Percentiles rank a stretch among this genome's conserved stretches.
phyloP scores from a whole-genome alignment of 1,284 basidiomycete species.

The Cutaneotrichosporon cavernicola region DNA sequence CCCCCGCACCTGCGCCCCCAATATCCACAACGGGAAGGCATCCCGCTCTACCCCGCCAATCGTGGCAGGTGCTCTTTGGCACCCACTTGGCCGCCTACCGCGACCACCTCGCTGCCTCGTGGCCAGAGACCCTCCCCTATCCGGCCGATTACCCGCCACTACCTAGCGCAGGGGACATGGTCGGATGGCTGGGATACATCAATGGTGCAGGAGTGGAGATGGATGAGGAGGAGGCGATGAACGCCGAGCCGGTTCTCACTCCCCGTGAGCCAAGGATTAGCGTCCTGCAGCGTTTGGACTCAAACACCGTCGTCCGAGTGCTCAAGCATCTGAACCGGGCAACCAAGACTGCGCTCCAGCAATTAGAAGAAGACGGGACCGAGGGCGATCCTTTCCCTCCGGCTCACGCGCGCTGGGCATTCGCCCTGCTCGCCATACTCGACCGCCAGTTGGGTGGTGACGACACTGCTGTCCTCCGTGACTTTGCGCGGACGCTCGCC shows the following conservation, averaged over 20 bases:
- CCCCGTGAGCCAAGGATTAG: conserved; percentile 39
- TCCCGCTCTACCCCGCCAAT: conserved; percentile 35
- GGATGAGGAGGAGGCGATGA: conserved; percentile 18
- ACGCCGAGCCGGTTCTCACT: neutral
- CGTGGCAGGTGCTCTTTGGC: conserved; percentile 37
- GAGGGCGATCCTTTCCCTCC: conserved; percentile 56
- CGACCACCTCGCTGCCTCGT: conserved; percentile 15
- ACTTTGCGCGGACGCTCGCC: conserved; percentile 71
- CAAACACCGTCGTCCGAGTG: conserved; percentile 30
- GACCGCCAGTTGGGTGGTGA: conserved; percentile 72
- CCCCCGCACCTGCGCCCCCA: conserved; percentile 6
- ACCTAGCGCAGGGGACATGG: conserved; percentile 18
- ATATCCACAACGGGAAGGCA: conserved; percentile 9
- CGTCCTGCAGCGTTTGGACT: conserved; percentile 28
- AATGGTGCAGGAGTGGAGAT: conserved; percentile 16
- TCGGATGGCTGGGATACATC: conserved; percentile 22
- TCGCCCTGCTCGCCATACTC: conserved; percentile 70
- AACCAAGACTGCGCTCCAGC: conserved; percentile 1
- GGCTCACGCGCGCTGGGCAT: conserved; percentile 77
- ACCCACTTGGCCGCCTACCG: conserved; percentile 34
- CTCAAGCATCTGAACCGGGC: conserved; percentile 33
- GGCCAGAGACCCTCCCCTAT: conserved; percentile 21
- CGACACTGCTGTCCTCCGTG: conserved; percentile 73
- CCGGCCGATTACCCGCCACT: conserved; percentile 26
- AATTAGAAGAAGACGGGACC: neutral